Evolutionary conservation across 805 yeast species (phyloP), one percentile per base, ranked within the genome.

Genomic region (Ogataea salicorniae): DNA sequence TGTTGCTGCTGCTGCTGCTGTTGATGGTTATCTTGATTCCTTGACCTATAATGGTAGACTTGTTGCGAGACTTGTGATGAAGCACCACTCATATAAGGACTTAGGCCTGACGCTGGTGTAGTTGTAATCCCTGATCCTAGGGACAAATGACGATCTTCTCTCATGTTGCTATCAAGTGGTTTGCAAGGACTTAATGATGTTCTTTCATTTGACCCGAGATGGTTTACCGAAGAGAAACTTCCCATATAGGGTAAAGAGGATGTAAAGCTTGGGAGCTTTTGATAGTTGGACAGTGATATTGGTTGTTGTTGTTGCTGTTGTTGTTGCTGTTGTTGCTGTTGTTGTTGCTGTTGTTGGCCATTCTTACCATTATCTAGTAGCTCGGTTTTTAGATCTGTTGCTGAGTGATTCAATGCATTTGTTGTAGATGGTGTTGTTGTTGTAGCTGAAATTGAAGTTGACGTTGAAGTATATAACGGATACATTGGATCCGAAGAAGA

Each of bases 171-270:
- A 34, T 46, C 37, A 7, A 33, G 17, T 6, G 52, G 51, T 35
- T 34, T 45, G 17, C 42, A 40, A 14, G 50, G 48, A 15, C 46
- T 49, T 8, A 51, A 16, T 14, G 47, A 50, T 3, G 54, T 48
- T 45, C 61, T 60, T 39, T 67, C 69, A 41, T 60, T 66, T 13
- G 61, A 57, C 4, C 55, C 55, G 13, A 42, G 33, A 14, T 48
- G 57, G 37, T 45, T 52, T 11, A 50, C 54, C 3, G 50, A 36
- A 13, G 54, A 34, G 15, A 54, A 15, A 15, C 43, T 47, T 4
- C 47, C 46, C 40, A 56, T 47, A 33, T 54, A 58, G 8, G 54
- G 53, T 13, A 52, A 46, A 5, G 59, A 41, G 2, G 56, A 36
- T 0, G 56, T 47, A 34, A 44, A 52, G 8, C 48, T 9, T 42